Base-by-base conservation (phyloP, 2,329 filamentous ascomycete species). In the Hymenoscyphus linearis region DNA sequence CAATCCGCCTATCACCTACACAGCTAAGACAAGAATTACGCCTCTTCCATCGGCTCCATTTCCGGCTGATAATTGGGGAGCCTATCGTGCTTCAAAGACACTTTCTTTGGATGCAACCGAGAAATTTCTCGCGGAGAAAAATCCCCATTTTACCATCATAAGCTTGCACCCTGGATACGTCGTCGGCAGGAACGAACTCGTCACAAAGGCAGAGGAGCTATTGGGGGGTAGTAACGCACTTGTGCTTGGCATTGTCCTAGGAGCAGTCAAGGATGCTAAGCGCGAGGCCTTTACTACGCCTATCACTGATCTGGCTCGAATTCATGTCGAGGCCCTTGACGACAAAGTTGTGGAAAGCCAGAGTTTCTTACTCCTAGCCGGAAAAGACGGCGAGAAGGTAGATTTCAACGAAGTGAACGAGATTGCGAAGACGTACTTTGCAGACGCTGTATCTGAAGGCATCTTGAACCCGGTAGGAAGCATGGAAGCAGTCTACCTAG, bases 51-150 rank as follows among this genome's bases (percentile, higher is more conserved):
- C 52, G 7, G 52, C 26, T 27, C 60, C 67, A 0, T 68, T 31
- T 25, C 16, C 44, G 52, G 14, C 50, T 6, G 34, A 57, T 37
- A 31, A 64, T 44, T 65, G 68, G 63, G 64, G 66, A 57, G 72
- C 69, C 6, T 73, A 73, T 57, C 68, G 60, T 25, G 64, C 60
- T 52, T 66, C 67, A 10, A 73, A 73, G 52, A 63, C 64, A 2
- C 65, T 71, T 0, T 60, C 71, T 18, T 66, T 68, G 31, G 62
- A 65, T 34, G 67, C 67, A 1, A 68, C 67, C 18, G 62, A 62
- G 12, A 37, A 63, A 7, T 74, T 72, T 58, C 52, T 67, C 13
- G 56, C 44, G 0, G 56, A 62, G 22, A 57, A 67, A 52, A 63
- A 63, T 6, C 65, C 64, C 13, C 26, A 59, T 16, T 67, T 66